phyloP scores from a whole-genome alignment of 1,139 yeast species.

The Taphrina betulina region DNA sequence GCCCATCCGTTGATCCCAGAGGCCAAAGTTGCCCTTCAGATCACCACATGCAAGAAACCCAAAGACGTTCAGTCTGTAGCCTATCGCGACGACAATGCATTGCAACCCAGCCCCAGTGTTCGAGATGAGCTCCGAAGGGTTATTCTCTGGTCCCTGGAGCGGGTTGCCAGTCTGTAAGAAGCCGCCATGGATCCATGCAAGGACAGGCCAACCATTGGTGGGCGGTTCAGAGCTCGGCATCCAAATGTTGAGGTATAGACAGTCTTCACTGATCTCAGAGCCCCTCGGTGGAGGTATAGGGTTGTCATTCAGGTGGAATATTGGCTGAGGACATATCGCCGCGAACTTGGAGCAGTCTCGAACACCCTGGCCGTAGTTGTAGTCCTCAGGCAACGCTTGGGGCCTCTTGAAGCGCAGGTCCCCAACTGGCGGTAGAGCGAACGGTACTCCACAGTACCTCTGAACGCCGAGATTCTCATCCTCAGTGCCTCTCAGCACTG shows the following conservation, averaged over 20 bases:
- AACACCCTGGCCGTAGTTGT: conserved; percentile 2
- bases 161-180: conserved; percentile 47
- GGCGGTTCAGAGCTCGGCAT: conserved; percentile 47
- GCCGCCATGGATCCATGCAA: conserved; percentile 46
- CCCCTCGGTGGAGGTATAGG: conserved; percentile 12
- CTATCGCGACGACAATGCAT: conserved; percentile 47
- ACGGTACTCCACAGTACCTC: conserved; percentile 40
- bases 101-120: conserved; percentile 41
- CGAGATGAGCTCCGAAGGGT: conserved; percentile 41
- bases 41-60: conserved; percentile 47
- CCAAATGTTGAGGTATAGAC: conserved; percentile 48
- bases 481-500: conserved; percentile 35
- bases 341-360: conserved; percentile 37
- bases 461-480: conserved; percentile 27
- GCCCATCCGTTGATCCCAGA: conserved; percentile 42
- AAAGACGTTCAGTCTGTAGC: conserved; percentile 48
- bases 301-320: conserved; percentile 26
- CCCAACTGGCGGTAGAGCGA: conserved; percentile 41
- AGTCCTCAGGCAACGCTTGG: conserved; percentile 16
- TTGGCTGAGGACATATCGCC: conserved; percentile 46
- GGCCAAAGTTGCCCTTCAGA: conserved; percentile 46
- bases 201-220: conserved; percentile 48
- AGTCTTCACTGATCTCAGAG: conserved; percentile 42
- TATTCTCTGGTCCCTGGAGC: conserved; percentile 41
- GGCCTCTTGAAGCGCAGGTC: conserved; percentile 40